Evolutionary conservation across 2,329 filamentous ascomycete species (phyloP), one percentile per base, ranked within the genome.

Genomic region (Dothiorella sarmentorum): DNA sequence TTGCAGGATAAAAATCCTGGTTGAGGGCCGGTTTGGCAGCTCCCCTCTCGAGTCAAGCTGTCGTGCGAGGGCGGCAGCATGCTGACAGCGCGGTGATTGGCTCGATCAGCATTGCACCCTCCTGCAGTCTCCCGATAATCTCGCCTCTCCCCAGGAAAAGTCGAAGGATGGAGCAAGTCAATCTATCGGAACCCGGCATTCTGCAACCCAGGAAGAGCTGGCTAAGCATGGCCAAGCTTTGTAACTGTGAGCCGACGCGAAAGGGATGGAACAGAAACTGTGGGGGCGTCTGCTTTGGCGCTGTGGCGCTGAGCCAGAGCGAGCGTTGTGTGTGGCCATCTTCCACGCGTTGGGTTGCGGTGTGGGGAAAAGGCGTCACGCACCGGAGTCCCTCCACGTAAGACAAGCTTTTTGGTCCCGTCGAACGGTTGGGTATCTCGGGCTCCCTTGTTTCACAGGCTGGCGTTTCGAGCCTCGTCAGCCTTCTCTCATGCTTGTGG

Each of bases 201-300:
- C 6, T 18, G 7, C 7, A 22, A 10, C 10, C 10, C 13, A 3
- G 9, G 20, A 26, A 17, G 33, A 11, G 22, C 22, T 7, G n/a
- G 35, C 35, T 29, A 53, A 53, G 49, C 49, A 26, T 53, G 22
- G 49, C 49, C 40, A 53, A 53, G 49, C 49, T 42, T 40, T 11
- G 49, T 10, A 31, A 15, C 15, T 10, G 49, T 17, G 24, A 24
- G 24, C 7, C 3, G 13, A 27, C 7, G 15, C 24, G n/a, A 45
- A 43, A 29, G 43, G 43, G 43, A 45, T 45, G 43, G 22, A 24
- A 45, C 43, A 26, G 24, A 24, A 15, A 15, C 13, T 45, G 24
- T 29, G 43, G 24, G 43, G 43, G 22, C 5, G 10, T 7, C 13
- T 37, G 35, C 4, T 44, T 45, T 45, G 24, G 6, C 26, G 24